phyloP scores from a whole-genome alignment of 2,329 filamentous ascomycete genomes.

The Lithohypha guttulata region DNA sequence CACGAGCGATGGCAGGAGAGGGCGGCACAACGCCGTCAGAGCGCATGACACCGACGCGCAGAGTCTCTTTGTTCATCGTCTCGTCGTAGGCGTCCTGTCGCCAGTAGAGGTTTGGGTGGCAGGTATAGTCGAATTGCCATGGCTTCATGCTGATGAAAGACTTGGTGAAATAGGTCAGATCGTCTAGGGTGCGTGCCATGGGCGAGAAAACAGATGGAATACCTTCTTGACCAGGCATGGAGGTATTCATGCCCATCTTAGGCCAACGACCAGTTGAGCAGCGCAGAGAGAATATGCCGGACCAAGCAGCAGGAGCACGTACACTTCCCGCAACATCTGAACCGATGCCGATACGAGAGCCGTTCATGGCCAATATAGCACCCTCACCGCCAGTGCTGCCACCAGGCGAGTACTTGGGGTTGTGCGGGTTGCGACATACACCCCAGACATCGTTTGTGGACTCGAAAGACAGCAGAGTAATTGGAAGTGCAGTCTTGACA shows the following conservation, averaged over 20 bases:
- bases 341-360: conserved; percentile 77
- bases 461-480: conserved; percentile 79
- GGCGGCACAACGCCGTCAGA: conserved; percentile 77
- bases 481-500: conserved; percentile 83
- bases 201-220: conserved; percentile 82
- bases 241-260: conserved; percentile 70
- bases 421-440: conserved; percentile 70
- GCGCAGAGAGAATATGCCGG: conserved; percentile 74
- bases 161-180: conserved; percentile 74
- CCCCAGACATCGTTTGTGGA: conserved; percentile 75
- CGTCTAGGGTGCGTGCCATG: conserved; percentile 76
- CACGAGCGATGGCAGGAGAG: conserved; percentile 70
- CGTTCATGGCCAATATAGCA: conserved; percentile 68
- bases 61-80: conserved; percentile 48
- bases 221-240: conserved; percentile 87
- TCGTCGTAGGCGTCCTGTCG: conserved; percentile 49
- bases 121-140: conserved; percentile 79
- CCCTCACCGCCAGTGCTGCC: conserved; percentile 80
- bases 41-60: conserved; percentile 66
- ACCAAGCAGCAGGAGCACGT: conserved; percentile 75
- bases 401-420: conserved; percentile 71
- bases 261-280: conserved; percentile 88
- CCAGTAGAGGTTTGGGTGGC: conserved; percentile 72
- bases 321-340: conserved; percentile 88
- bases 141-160: conserved; percentile 69